phyloP scores from a whole-genome alignment of 352 stramenopile species.

The Phytophthora fragariaefolia region DNA sequence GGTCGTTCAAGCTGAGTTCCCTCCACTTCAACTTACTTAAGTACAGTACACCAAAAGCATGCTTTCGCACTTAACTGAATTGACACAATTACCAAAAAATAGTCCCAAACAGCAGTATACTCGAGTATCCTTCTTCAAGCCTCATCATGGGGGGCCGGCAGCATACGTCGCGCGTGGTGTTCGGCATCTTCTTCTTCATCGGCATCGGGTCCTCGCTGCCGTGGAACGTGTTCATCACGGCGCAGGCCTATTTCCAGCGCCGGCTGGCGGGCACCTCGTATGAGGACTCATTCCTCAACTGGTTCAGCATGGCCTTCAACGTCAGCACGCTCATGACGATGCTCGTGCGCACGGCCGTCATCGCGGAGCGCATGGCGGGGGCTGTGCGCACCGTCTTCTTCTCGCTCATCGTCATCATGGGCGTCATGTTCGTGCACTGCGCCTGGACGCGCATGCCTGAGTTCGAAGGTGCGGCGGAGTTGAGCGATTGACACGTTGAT shows the following conservation, averaged over 20 bases:
- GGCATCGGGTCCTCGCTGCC: slow-evolving; percentile 79
- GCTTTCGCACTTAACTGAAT: neutral
- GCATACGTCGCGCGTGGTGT: slow-evolving; percentile 53
- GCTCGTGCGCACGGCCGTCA: slow-evolving; percentile 66
- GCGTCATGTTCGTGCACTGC: slow-evolving; percentile 75
- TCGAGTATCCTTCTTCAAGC: neutral
- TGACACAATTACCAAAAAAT: neutral
- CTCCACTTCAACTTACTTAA: too few relatives aligned
- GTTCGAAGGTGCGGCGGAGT: slow-evolving; percentile 63
- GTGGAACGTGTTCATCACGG: slow-evolving; percentile 91
- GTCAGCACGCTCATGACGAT: slow-evolving; percentile 80
- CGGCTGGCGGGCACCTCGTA: slow-evolving; percentile 68
- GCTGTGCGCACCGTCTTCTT: slow-evolving; percentile 71
- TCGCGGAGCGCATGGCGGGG: slow-evolving; percentile 67
- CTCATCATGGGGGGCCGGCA: slow-evolving; percentile 29
- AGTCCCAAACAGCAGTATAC: too few relatives aligned
- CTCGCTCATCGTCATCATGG: slow-evolving; percentile 69
- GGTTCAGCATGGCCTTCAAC: slow-evolving; percentile 89
- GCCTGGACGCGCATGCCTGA: slow-evolving; percentile 76
- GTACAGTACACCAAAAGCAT: too few relatives aligned
- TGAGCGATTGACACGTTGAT: slow-evolving; percentile 11
- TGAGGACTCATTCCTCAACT: slow-evolving; percentile 86
- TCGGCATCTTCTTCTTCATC: slow-evolving; percentile 80
- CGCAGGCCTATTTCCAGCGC: slow-evolving; percentile 77
- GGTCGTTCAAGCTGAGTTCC: neutral